Conservation (phyloP, 345 rosid species). For the Toxicodendron radicans region DNA sequence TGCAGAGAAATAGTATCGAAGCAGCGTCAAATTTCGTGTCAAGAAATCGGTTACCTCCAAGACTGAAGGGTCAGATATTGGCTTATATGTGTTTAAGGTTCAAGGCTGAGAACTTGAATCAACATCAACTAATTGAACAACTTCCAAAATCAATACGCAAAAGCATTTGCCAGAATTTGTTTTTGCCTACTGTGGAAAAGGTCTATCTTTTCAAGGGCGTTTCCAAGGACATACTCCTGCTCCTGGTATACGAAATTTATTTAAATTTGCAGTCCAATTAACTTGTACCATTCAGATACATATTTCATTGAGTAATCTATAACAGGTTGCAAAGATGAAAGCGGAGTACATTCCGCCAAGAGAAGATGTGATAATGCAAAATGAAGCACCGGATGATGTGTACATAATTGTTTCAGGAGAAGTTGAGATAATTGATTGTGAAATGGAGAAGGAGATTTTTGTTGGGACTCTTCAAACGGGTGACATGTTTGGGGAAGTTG, state of each 20-base stretch:
- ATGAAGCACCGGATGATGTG: conserved; percentile 83
- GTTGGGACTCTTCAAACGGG: conserved; percentile 59
- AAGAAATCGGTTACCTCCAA: conserved; percentile 71
- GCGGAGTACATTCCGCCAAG: conserved; percentile 93
- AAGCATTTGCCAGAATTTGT: conserved; percentile 83
- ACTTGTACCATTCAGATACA: too few species aligned
- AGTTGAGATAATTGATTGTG: conserved; percentile 63
- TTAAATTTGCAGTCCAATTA: neutral
- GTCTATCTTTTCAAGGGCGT: conserved; percentile 73
- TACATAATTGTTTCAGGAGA: conserved; percentile 85
- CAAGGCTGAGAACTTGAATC: conserved; percentile 90
- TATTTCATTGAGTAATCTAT: neutral
- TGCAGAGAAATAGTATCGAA: conserved; percentile 90
- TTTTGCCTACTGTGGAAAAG: conserved; percentile 66
- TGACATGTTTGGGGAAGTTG: conserved; percentile 89
- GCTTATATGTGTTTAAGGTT: conserved; percentile 93
- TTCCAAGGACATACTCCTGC: conserved; percentile 62
- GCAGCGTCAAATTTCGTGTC: conserved; percentile 75
- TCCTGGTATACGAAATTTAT: conserved; percentile 49
- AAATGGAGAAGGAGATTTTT: conserved; percentile 53
- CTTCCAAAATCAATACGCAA: conserved; percentile 88
- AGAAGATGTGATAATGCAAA: conserved; percentile 86
- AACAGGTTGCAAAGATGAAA: conserved; percentile 74
- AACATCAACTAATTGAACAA: conserved; percentile 77
- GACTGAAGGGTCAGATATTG: conserved; percentile 76